Base-by-base conservation (phyloP, 768 basidiomycete genomes). In the Leccinum disarticulatum region DNA sequence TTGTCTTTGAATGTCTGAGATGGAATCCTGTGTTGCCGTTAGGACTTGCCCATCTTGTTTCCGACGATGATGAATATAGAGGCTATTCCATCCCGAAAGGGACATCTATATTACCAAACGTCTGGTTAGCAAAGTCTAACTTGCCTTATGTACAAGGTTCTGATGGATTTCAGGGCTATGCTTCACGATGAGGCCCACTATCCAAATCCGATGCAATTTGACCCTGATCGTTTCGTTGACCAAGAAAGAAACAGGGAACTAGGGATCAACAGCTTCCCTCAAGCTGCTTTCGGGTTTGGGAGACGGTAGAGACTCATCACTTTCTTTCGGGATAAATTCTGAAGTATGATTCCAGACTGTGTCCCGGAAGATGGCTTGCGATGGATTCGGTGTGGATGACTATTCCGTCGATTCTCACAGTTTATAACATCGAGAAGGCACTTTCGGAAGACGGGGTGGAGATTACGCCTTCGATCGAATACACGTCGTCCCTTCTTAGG, bases 1-100 rank as follows among this genome's bases (percentile, higher is more conserved):
- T 75, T 28, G 66, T 70, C 22, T 68, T 60, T 64, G 74, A 75
- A 54, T 67, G 77, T 25, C 62, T 81, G 8, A 70, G 81, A 54
- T 81, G 80, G 80, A 76, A 77, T 62, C 80, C 80, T 27, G 77
- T 77, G 7, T 47, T 69, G 48, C 69, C 69, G 27, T 25, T 70
- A 58, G 62, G 62, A 14, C 49, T 69, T 28, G 64, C 46, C 15
- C 68, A 64, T 43, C 52, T 68, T 35, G 67, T 62, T 47, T 62
- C 70, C 3, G 65, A 77, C 52, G 80, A 82, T 15, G 82, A 83
- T 56, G 74, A 75, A 14, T 83, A 82, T 59, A 58, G 64, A 13
- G 81, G 78, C 2, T 79, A 77, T 61, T 64, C 62, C 17, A 79
- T 84, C 31, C 83, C 83, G 2, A 76, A 77, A 51, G 77, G 76